phyloP scores from a whole-genome alignment of 257 asterid species.

The Solanum medicagineum region DNA sequence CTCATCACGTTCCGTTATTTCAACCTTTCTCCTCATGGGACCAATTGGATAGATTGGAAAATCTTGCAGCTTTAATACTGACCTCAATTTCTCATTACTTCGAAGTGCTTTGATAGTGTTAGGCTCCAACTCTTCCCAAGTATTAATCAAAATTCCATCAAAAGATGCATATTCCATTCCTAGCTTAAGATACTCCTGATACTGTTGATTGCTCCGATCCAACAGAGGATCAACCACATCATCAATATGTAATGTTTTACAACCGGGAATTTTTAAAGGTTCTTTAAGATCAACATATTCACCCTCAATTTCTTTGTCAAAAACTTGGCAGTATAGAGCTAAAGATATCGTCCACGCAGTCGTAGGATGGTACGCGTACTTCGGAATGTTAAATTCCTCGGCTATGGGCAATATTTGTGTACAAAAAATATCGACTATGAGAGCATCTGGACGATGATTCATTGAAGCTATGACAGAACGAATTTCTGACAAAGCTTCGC shows the following conservation, averaged over 20 bases:
- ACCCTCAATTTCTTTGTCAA: constrained; percentile 6
- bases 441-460: background rate
- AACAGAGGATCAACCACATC: constrained; percentile 3
- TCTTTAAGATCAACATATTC: constrained; percentile 1
- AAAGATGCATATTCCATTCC: background rate
- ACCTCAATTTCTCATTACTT: background rate
- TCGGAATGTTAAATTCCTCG: background rate
- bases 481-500: background rate
- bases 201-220: background rate
- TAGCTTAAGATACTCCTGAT: background rate
- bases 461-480: background rate
- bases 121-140: constrained; percentile 5
- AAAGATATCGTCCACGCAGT: constrained; percentile 5
- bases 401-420: background rate
- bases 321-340: background rate
- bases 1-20: background rate
- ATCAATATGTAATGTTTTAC: background rate
- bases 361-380: background rate
- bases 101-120: background rate
- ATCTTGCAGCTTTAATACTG: background rate
- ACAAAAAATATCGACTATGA: constrained; percentile 7
- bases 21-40: constrained; percentile 1
- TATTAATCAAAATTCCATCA: constrained; percentile 5
- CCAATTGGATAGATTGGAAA: constrained; percentile 7
- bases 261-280: constrained; percentile 4